Conservation (phyloP, 306 rosid species). For the Vigna trinervia region DNA sequence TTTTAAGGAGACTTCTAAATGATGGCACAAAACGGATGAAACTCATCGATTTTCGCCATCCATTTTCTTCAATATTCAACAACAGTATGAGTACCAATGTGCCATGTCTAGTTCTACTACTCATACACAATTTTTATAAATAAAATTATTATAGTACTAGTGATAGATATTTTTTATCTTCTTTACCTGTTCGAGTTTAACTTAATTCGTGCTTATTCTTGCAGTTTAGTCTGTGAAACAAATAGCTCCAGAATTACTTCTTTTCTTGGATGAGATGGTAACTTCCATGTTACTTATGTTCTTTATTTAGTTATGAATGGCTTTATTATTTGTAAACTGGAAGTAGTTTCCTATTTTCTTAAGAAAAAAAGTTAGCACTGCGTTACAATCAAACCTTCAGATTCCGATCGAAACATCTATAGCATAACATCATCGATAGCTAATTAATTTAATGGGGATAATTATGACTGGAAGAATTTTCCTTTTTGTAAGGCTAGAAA, state of each 20-base stretch:
- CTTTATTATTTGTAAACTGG: conserved; percentile 31
- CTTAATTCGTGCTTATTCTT: conserved; percentile 14
- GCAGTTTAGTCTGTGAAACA: conserved; percentile 27
- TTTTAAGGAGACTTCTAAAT: conserved; percentile 19
- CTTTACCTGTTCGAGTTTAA: conserved; percentile 26
- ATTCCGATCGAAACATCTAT: neutral
- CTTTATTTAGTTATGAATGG: conserved; percentile 16
- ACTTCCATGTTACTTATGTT: neutral
- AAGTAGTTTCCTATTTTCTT: conserved; percentile 17
- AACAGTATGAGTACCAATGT: conserved; percentile 8
- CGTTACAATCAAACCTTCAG: conserved; percentile 28
- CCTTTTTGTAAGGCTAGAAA: neutral
- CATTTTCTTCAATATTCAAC: conserved; percentile 39
- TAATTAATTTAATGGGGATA: conserved; percentile 8
- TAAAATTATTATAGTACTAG: conserved; percentile 31
- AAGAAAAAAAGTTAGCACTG: neutral
- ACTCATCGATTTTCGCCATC: conserved; percentile 3
- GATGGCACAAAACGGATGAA: conserved; percentile 37
- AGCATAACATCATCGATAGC: neutral
- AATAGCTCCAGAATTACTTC: conserved; percentile 12
- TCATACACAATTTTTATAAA: conserved; percentile 24
- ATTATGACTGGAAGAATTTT: neutral
- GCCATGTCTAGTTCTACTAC: conserved; percentile 8
- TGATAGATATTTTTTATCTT: conserved; percentile 31
- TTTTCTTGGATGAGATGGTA: conserved; percentile 27